These are phyloP conservation scores for Apiospora saccharicola DNA, from an alignment of 2,329 filamentous ascomycete species.

Conservation along the genomic window DNA sequence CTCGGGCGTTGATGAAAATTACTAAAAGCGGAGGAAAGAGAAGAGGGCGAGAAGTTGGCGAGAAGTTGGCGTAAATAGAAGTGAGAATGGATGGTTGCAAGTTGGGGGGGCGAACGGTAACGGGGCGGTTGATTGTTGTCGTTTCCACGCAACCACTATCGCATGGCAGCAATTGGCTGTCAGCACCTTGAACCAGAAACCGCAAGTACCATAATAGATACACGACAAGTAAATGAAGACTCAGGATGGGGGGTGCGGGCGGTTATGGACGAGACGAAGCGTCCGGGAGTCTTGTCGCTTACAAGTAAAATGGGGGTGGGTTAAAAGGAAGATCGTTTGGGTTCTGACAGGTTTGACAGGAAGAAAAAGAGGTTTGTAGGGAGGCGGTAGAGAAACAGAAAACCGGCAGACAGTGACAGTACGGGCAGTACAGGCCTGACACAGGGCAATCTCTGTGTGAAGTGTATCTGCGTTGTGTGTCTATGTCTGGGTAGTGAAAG, in stretches of 20 bases:
- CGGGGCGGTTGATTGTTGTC: slow-evolving; percentile 21
- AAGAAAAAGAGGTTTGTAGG: background rate
- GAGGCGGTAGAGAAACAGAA: slow-evolving; percentile 12
- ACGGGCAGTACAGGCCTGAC: slow-evolving; percentile 19
- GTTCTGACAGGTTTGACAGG: slow-evolving; percentile 24
- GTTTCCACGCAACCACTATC: slow-evolving; percentile 22
- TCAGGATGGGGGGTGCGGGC: slow-evolving; percentile 10
- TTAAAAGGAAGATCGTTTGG: slow-evolving; percentile 21
- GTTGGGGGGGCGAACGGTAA: background rate
- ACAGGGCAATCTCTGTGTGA: slow-evolving; percentile 21
- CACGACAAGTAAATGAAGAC: background rate
- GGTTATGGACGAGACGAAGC: slow-evolving; percentile 10
- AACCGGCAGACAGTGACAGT: slow-evolving; percentile 16
- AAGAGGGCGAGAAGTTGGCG: slow-evolving; percentile 17
- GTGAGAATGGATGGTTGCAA: slow-evolving; percentile 19
- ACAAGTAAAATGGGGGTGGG: slow-evolving; percentile 23
- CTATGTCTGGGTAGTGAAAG: slow-evolving; percentile 15
- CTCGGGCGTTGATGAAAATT: slow-evolving; percentile 9
- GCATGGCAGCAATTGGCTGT: slow-evolving; percentile 25
- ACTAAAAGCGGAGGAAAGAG: slow-evolving; percentile 10
- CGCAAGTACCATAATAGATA: slow-evolving; percentile 20
- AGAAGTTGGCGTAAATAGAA: slow-evolving; percentile 12
- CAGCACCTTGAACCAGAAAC: slow-evolving; percentile 22
- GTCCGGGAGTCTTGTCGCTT: slow-evolving; percentile 6
- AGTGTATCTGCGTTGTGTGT: slow-evolving; percentile 23